Base-by-base conservation (phyloP, 495 filamentous ascomycete species). In the Neurospora sublineolata region DNA sequence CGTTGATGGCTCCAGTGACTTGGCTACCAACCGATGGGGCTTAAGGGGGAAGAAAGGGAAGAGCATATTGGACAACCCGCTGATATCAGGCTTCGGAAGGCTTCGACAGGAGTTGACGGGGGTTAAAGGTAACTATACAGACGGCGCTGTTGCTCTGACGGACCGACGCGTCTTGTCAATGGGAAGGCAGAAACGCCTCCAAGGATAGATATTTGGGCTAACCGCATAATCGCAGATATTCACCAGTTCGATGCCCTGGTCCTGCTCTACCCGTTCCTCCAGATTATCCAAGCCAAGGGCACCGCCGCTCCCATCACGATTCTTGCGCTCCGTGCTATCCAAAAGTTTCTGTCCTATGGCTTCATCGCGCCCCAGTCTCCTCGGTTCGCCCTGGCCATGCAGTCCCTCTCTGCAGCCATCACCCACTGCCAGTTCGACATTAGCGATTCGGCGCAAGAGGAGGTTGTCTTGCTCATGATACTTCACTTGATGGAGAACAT, bases 401-500 rank as follows among this genome's bases (percentile, higher is more conserved):
- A 97, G 78, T 87, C 94, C 16, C 85, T 99, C 14, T 97, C 95
- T 3, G 92, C 93, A 3, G 94, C 96, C 39, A 96, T 98, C 75
- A 99, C 95, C 64, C 94, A 99, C 77, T 99, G 95, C 78, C 90
- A 94, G 60, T 99, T 99, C 76, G 95, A 99, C 81, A 94, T 94
- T 11, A 97, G 91, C 76, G 94, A 98, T 80, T 92, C 93, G 39
- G 90, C 94, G 14, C 93, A 94, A 44, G 95, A 97, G 77, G 95
- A 99, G 78, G 93, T 97, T 70, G 95, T 99, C 20, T 81, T 98
- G 58, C 83, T 98, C 58, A 87, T 95, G 78, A 98, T 99, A 73
- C 79, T 99, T 70, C 95, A 97, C 77, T 86, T 99, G 73, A 98
- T 99, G 95, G 95, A 99, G 80, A 90, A 92, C 75, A 97, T 98